phyloP scores from a whole-genome alignment of 305 asterid genomes.

The Fraxinus floribunda region DNA sequence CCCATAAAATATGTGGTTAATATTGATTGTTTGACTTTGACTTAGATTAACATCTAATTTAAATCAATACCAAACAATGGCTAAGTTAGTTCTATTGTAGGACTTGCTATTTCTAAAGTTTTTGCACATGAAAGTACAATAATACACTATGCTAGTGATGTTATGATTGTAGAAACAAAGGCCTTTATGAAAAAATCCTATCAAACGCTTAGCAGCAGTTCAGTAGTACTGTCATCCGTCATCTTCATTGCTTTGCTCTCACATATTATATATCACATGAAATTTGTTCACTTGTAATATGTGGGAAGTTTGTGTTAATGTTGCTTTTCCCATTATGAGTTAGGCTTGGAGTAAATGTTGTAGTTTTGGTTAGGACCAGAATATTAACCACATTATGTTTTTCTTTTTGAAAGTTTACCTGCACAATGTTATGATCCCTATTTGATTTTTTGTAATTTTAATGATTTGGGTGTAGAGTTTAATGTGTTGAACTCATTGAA shows the following conservation, averaged over 20 bases:
- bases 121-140: conserved; percentile 5
- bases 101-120: not conserved
- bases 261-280: not conserved
- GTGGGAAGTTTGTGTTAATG: not conserved
- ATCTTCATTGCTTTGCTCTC: not conserved
- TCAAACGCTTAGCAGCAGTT: not conserved
- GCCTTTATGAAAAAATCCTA: not conserved
- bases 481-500: conserved; percentile 2
- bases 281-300: conserved; percentile 3
- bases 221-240: not conserved
- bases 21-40: no score
- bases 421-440: conserved; percentile 9
- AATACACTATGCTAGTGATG: conserved; percentile 1
- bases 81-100: conserved; percentile 1
- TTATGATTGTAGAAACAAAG: conserved; percentile 16
- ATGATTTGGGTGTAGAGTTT: not conserved
- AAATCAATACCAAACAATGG: no score
- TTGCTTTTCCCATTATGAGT: conserved; percentile 1
- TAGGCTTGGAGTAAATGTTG: conserved; percentile 6
- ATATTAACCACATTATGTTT: not conserved
- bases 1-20: no score
- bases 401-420: not conserved
- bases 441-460: not conserved
- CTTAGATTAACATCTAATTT: no score
- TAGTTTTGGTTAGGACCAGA: conserved; percentile 14